Conservation (phyloP, 179 eudicot genomes). For the Silene coronaria region DNA sequence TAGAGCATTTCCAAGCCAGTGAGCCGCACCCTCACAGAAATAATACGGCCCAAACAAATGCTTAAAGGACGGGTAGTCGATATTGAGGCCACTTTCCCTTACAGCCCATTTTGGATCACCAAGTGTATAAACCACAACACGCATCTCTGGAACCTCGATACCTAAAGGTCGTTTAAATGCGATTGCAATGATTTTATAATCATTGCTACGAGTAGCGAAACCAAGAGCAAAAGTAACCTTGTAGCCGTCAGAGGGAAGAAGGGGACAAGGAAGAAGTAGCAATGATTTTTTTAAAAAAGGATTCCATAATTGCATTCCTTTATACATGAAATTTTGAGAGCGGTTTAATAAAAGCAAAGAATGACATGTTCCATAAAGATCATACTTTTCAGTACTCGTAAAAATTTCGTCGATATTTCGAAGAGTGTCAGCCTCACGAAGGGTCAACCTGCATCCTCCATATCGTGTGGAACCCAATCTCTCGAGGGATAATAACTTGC, state of each 20-base stretch:
- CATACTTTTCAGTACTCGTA: background rate
- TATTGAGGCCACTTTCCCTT: background rate
- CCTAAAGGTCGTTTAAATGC: no score
- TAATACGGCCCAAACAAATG: background rate
- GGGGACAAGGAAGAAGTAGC: background rate
- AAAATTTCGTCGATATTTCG: background rate
- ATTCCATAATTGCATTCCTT: background rate
- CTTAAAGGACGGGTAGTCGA: background rate
- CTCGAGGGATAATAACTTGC: background rate
- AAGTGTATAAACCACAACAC: no score
- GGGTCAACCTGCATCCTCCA: background rate
- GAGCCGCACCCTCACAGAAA: no score
- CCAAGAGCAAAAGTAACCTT: background rate
- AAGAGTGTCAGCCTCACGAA: background rate
- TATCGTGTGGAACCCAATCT: no score
- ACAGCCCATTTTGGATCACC: background rate
- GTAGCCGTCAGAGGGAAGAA: background rate
- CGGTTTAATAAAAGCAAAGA: background rate
- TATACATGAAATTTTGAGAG: no score
- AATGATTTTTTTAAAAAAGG: background rate
- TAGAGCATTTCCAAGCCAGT: no score
- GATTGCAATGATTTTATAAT: constrained; percentile 1
- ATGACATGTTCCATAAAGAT: background rate
- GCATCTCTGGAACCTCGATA: no score
- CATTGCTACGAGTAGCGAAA: background rate